Conservation (phyloP, 73 alveolate genomes). For the Paramecium bursaria region DNA sequence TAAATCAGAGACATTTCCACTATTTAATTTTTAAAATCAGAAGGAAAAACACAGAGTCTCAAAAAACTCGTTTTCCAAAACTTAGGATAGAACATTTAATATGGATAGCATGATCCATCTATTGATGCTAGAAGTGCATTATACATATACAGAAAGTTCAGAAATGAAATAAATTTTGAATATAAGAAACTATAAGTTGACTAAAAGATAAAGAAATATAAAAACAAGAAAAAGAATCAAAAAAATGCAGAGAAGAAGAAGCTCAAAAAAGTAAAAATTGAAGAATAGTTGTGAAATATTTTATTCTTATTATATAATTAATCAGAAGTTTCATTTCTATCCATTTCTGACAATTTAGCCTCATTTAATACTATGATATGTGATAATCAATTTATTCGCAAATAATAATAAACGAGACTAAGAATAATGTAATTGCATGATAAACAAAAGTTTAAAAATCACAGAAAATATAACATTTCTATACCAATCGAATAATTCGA, state of each 20-base stretch:
- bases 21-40: conserved; percentile 64
- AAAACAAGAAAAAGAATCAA: not conserved
- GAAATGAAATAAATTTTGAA: conserved; percentile 52
- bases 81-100: conserved; percentile 71
- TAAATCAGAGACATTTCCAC: conserved; percentile 74
- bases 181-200: conserved; percentile 5
- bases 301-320: too few species aligned
- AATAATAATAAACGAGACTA: too few species aligned
- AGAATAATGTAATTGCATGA: too few species aligned
- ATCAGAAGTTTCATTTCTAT: too few species aligned
- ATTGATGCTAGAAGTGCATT: conserved; percentile 86
- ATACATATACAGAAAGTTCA: conserved; percentile 72
- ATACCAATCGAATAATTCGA: conserved; percentile 18
- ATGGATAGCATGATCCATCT: conserved; percentile 79
- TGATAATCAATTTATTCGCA: too few species aligned
- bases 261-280: not conserved
- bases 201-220: not conserved
- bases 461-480: not conserved
- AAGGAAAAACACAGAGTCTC: conserved; percentile 74
- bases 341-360: too few species aligned
- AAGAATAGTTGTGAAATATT: not conserved
- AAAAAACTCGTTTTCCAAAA: conserved; percentile 70
- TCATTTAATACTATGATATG: too few species aligned
- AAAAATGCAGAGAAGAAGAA: not conserved
- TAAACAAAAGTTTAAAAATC: too few species aligned